Conservation (phyloP, 305 asterid species). For the Solanum hybrid region DNA sequence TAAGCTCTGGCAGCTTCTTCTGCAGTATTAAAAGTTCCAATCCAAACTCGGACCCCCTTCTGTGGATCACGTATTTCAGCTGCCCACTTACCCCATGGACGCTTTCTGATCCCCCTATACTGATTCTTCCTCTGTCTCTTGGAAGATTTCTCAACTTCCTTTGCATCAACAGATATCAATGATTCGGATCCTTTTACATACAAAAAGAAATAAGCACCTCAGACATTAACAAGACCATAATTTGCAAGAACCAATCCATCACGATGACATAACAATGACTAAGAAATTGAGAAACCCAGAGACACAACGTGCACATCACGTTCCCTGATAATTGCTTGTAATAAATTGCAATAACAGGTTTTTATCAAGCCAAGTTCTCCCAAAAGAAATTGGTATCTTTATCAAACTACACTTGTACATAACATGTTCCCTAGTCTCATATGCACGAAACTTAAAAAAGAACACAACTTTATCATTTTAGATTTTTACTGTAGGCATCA, state of each 20-base stretch:
- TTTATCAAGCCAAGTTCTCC: background rate
- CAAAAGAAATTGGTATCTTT: no score
- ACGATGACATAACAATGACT: background rate
- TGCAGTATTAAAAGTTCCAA: constrained; percentile 86
- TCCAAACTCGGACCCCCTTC: constrained; percentile 95
- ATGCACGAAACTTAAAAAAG: background rate
- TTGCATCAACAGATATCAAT: constrained; percentile 20
- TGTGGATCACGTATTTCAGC: constrained; percentile 96
- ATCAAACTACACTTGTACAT: background rate
- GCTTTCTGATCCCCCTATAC: constrained; percentile 86
- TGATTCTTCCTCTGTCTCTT: constrained; percentile 90
- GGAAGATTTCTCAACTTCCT: constrained; percentile 54
- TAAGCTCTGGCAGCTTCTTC: constrained; percentile 99
- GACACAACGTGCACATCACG: background rate
- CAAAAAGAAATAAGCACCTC: background rate
- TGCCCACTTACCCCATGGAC: constrained; percentile 99
- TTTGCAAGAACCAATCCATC: background rate
- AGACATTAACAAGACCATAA: background rate
- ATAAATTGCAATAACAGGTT: background rate
- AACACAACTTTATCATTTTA: background rate
- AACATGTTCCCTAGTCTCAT: background rate
- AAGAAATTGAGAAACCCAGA: background rate
- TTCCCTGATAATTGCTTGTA: background rate
- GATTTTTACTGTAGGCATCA: background rate
- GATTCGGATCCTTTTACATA: constrained; percentile 30